Percentiles rank a stretch among this genome's conserved stretches.
These are phyloP conservation scores for Leccinum angustisporum DNA, from an alignment of 1,284 basidiomycete species.

Conservation along the genomic window DNA sequence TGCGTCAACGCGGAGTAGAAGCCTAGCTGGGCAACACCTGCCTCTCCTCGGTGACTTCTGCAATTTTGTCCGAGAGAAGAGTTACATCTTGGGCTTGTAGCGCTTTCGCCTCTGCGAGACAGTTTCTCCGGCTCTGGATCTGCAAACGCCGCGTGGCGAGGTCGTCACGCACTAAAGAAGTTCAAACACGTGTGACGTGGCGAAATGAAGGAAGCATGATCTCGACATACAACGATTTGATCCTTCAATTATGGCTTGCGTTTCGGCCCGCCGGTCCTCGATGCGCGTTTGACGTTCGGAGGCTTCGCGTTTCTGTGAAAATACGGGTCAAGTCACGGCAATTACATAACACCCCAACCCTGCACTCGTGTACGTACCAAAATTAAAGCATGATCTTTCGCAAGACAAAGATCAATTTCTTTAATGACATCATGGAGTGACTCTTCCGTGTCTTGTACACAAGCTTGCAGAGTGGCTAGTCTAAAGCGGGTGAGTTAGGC, in stretches of 20 bases:
- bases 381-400: conserved; percentile 41
- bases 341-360: conserved; percentile 26
- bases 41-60: conserved; percentile 28
- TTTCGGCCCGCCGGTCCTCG: conserved; percentile 45
- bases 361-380: conserved; percentile 40
- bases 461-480: conserved; percentile 67
- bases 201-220: conserved; percentile 18
- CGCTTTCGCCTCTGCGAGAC: conserved; percentile 46
- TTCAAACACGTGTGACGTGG: conserved; percentile 13
- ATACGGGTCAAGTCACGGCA: conserved; percentile 18
- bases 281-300: conserved; percentile 59
- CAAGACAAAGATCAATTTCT: conserved; percentile 54
- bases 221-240: conserved; percentile 48
- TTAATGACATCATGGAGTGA: conserved; percentile 55
- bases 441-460: conserved; percentile 63
- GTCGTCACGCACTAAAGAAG: conserved; percentile 41
- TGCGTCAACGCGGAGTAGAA: conserved; percentile 13
- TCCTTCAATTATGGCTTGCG: conserved; percentile 40
- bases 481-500: conserved; percentile 38
- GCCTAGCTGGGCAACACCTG: conserved; percentile 2
- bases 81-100: conserved; percentile 41
- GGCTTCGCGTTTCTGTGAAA: conserved; percentile 57
- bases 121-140: conserved; percentile 48
- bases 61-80: conserved; percentile 37
- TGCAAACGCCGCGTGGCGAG: conserved; percentile 42